Conservation (phyloP, 495 filamentous ascomycete genomes). For the Hypomontagnella monticulosa region DNA sequence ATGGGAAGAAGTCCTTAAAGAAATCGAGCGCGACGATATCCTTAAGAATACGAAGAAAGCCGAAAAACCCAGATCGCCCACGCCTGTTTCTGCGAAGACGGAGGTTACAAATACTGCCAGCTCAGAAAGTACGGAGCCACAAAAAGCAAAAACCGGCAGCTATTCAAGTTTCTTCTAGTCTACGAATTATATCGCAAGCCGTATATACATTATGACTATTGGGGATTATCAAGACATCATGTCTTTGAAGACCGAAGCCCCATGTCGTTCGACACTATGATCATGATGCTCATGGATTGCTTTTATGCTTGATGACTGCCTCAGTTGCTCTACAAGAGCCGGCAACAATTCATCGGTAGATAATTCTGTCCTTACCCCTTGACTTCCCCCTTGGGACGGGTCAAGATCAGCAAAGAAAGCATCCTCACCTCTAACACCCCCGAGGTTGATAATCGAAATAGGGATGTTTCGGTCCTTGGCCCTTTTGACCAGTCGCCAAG, state of each 20-base stretch:
- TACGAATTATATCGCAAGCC: slow-evolving; percentile 16
- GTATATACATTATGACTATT: slow-evolving; percentile 33
- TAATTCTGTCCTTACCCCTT: slow-evolving; percentile 62
- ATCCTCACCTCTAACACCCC: slow-evolving; percentile 83
- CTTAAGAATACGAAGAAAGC: slow-evolving; percentile 61
- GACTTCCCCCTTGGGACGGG: slow-evolving; percentile 56
- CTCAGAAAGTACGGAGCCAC: slow-evolving; percentile 23
- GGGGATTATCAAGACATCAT: slow-evolving; percentile 54
- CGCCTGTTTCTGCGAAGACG: slow-evolving; percentile 15
- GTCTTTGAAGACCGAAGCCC: slow-evolving; percentile 58
- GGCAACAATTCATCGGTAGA: slow-evolving; percentile 65
- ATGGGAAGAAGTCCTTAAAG: slow-evolving; percentile 90
- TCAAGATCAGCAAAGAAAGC: slow-evolving; percentile 67
- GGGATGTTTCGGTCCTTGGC: slow-evolving; percentile 85
- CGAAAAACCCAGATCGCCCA: slow-evolving; percentile 37
- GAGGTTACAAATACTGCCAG: slow-evolving; percentile 19
- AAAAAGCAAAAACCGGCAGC: slow-evolving; percentile 37
- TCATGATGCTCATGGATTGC: slow-evolving; percentile 11
- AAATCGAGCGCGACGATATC: slow-evolving; percentile 82
- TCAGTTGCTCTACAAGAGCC: slow-evolving; percentile 57
- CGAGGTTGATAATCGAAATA: slow-evolving; percentile 84
- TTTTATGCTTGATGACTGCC: slow-evolving; percentile 26
- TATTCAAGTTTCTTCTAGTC: slow-evolving; percentile 54
- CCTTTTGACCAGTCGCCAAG: slow-evolving; percentile 86
- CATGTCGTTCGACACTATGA: slow-evolving; percentile 28